phyloP scores from a whole-genome alignment of 495 filamentous ascomycete genomes.

The Pyrenopolyporus hunteri region DNA sequence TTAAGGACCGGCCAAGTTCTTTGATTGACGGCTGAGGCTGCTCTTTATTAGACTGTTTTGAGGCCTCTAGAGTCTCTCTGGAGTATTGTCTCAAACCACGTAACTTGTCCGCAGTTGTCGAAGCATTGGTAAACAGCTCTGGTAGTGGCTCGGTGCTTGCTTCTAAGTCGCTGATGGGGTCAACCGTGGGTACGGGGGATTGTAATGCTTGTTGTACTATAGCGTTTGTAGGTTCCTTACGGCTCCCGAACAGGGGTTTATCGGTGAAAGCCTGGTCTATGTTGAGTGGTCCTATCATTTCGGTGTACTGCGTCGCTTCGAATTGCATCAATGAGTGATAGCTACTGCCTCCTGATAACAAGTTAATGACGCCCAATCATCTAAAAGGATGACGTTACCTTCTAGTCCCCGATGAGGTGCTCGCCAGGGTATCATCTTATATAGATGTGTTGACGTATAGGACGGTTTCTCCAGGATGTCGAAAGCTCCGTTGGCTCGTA shows the following conservation, averaged over 20 bases:
- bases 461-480: conserved; percentile 69
- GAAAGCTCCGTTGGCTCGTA: conserved; percentile 71
- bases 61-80: conserved; percentile 14
- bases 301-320: conserved; percentile 48
- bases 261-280: conserved; percentile 51
- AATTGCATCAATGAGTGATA: conserved; percentile 56
- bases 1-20: conserved; percentile 1
- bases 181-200: conserved; percentile 22
- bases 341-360: conserved; percentile 44
- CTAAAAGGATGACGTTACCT: conserved; percentile 37
- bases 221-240: conserved; percentile 41
- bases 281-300: conserved; percentile 52
- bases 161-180: conserved; percentile 39
- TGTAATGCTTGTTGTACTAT: conserved; percentile 46
- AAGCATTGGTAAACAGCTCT: conserved; percentile 37
- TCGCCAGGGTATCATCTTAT: conserved; percentile 56
- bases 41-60: conserved; percentile 16
- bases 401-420: conserved; percentile 52
- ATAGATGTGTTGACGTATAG: conserved; percentile 55
- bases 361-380: conserved; percentile 20
- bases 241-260: conserved; percentile 52
- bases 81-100: conserved; percentile 44
- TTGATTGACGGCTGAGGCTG: conserved; percentile 1
- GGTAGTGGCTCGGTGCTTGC: conserved; percentile 35
- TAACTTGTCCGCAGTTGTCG: conserved; percentile 50